Percentiles rank a stretch among this genome's conserved stretches.
Conservation (phyloP, 768 basidiomycete species). For the Tylopilus sp. region DNA sequence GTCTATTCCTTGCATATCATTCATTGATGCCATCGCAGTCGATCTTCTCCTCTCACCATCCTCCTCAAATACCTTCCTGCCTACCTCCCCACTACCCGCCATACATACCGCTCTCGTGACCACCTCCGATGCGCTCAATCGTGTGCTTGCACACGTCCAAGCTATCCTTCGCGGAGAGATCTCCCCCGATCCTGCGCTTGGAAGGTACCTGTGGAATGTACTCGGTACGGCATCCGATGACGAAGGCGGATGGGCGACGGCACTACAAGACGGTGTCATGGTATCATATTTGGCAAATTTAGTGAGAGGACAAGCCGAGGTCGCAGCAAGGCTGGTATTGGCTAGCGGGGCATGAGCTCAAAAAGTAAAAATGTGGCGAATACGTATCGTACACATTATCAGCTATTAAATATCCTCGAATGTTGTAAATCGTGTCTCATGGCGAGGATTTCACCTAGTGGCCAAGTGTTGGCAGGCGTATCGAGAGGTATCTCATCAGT, state of each 20-base stretch:
- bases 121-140: constrained; percentile 77
- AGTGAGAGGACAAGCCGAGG: constrained; percentile 89
- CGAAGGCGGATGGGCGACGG: constrained; percentile 70
- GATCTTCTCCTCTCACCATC: constrained; percentile 68
- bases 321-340: constrained; percentile 83
- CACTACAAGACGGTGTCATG: constrained; percentile 90
- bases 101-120: constrained; percentile 50
- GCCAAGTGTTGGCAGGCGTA: constrained; percentile 91
- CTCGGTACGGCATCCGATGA: constrained; percentile 70
- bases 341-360: constrained; percentile 38
- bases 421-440: constrained; percentile 92
- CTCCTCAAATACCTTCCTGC: constrained; percentile 32
- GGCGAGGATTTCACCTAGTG: constrained; percentile 88
- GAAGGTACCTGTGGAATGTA: constrained; percentile 88
- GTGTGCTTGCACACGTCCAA: constrained; percentile 81
- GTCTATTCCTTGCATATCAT: not conserved
- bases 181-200: constrained; percentile 79
- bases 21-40: constrained; percentile 44
- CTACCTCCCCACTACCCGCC: constrained; percentile 58
- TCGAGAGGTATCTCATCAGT: constrained; percentile 27
- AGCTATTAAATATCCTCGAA: constrained; percentile 93
- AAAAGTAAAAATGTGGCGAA: constrained; percentile 1
- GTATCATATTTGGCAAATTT: constrained; percentile 92
- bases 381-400: not conserved
- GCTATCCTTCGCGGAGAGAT: constrained; percentile 75